These are phyloP conservation scores for Aureobasidium sp. DNA, from an alignment of 2,329 filamentous ascomycete species.

Conservation along the genomic window DNA sequence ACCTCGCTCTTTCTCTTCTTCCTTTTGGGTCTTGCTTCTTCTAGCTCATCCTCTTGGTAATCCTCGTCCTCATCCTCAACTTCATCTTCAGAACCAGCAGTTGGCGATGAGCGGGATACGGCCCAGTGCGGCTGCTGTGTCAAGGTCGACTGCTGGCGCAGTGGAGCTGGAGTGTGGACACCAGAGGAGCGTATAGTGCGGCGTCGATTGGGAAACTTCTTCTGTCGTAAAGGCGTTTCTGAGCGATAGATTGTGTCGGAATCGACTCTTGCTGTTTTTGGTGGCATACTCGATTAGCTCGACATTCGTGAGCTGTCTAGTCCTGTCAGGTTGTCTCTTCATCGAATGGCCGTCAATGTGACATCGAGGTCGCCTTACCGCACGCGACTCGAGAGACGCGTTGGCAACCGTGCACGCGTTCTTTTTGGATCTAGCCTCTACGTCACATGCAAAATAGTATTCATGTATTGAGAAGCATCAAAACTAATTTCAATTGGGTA, in stretches of 20 bases:
- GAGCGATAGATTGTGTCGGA: constrained; percentile 12
- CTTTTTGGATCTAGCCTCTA: background rate
- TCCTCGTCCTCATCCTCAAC: constrained; percentile 4
- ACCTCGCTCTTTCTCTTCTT: constrained; percentile 16
- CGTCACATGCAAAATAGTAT: background rate
- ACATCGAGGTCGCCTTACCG: background rate
- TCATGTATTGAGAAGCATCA: background rate
- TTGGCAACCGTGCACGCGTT: background rate
- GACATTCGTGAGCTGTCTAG: background rate
- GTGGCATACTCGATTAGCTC: background rate
- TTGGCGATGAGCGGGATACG: background rate
- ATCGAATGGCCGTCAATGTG: background rate
- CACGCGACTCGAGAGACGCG: constrained; percentile 3
- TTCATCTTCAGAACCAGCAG: background rate
- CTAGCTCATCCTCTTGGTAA: constrained; percentile 6
- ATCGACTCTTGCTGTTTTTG: background rate
- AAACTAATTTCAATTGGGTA: background rate
- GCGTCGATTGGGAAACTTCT: constrained; percentile 13
- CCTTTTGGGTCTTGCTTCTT: background rate
- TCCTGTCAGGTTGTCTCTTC: background rate
- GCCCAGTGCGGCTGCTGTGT: constrained; percentile 2
- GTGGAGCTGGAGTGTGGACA: background rate
- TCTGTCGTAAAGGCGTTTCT: constrained; percentile 12
- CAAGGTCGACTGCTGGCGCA: constrained; percentile 12
- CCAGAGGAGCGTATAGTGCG: background rate